Evolutionary conservation across 2,329 filamentous ascomycete species (phyloP).

Genomic region (Daldinia sp.): DNA sequence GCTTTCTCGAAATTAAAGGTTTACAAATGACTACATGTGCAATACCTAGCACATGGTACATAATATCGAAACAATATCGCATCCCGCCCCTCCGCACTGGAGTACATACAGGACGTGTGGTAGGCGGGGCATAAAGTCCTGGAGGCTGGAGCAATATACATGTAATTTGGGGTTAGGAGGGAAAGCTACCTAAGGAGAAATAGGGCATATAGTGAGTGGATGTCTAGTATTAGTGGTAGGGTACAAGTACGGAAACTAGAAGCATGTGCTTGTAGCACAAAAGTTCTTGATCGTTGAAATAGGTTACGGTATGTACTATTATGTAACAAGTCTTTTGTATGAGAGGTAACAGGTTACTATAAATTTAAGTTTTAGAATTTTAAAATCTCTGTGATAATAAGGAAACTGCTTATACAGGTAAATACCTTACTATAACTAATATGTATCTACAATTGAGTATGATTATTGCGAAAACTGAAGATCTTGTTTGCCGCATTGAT

Average conservation of each 20-base stretch:
- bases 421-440: not conserved
- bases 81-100: slow-evolving; percentile 23
- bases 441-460: not conserved
- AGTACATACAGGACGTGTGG: slow-evolving; percentile 7
- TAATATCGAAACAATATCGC: slow-evolving; percentile 17
- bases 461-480: slow-evolving; percentile 20
- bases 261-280: slow-evolving; percentile 1
- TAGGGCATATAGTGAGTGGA: not conserved
- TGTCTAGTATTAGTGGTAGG: not conserved
- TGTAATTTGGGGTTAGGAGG: slow-evolving; percentile 1
- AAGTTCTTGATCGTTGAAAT: not conserved
- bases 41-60: slow-evolving; percentile 16
- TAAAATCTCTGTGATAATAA: not conserved
- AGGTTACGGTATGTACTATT: not conserved
- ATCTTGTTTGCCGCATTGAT: slow-evolving; percentile 30
- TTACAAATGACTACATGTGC: slow-evolving; percentile 19
- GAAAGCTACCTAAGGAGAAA: not conserved
- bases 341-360: not conserved
- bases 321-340: not conserved
- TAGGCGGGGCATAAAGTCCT: no score
- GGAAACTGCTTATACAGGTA: not conserved
- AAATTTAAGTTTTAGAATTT: not conserved
- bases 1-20: slow-evolving; percentile 1
- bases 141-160: not conserved
- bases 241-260: not conserved